Base-by-base conservation (phyloP, 2,329 filamentous ascomycete genomes). In the Sphaerostilbella broomeana region DNA sequence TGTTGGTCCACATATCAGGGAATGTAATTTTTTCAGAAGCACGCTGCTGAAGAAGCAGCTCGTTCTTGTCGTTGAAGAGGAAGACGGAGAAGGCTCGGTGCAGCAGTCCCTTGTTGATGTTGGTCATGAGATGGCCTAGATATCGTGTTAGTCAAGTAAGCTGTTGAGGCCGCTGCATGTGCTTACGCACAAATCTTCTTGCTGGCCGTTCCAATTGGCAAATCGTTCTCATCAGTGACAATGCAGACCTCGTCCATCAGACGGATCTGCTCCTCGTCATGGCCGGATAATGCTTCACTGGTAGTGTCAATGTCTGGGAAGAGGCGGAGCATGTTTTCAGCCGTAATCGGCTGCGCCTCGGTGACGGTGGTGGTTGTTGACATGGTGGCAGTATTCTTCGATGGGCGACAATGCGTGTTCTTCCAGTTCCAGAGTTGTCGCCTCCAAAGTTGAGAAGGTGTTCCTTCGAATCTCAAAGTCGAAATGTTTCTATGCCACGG, bases 201-300 rank as follows among this genome's bases (percentile, higher is more conserved):
- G 79, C 86, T 95, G 36, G 87, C 90, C 51, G 87, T 95, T 47
- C 92, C 92, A 62, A 98, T 95, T 20, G 90, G 89, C 54, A 79
- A 71, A 62, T 97, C 92, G 55, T 97, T 77, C 55, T 94, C 81
- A 63, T 97, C 90, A 32, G 94, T 70, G 13, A 98, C 92, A 60
- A 98, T 97, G 74, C 92, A 98, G 35, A 95, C 84, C 70, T 97
- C 92, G 57, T 98, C 90, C 92, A 98, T 98, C 55, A 98, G 69
- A 35, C 90, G 82, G 56, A 95, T 95, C 69, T 98, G 92, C 71
- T 97, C 90, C 62, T 86, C 90, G 69, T 97, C 89, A 69, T 97
- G 94, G 36, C 90, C 92, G 41, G 83, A 83, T 30, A 97, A 75
- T 43, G 87, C 86, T 37, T 77, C 73, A 47, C 81, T 81, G 57